A percentile compares a stretch with the other conserved stretches of the same genome.
These are phyloP conservation scores for Laburnicola sp. DNA, from an alignment of 2,329 filamentous ascomycete species.

Conservation along the genomic window DNA sequence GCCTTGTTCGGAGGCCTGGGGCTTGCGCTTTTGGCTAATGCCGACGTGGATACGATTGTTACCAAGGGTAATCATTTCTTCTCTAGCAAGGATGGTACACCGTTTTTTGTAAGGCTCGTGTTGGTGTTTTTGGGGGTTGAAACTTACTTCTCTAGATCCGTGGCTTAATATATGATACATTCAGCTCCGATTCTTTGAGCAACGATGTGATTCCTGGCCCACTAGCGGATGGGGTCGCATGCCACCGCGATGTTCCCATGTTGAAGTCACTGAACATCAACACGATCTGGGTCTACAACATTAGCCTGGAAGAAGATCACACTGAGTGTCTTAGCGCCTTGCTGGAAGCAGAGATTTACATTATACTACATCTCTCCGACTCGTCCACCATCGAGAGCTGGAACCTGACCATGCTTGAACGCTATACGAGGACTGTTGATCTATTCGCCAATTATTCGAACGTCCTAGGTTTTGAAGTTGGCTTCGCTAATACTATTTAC, in stretches of 20 bases:
- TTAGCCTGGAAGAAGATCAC: not conserved
- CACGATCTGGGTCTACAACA: not conserved
- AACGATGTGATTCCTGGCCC: not conserved
- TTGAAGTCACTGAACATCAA: slow-evolving; percentile 1
- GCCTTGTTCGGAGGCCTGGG: not conserved
- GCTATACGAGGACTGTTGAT: not conserved
- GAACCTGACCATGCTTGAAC: too few relatives aligned
- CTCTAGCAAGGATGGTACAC: not conserved
- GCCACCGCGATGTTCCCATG: slow-evolving; percentile 5
- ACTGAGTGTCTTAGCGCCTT: not conserved
- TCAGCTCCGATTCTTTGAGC: not conserved
- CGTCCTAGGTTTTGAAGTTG: slow-evolving; percentile 1
- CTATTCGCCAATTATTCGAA: not conserved
- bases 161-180: not conserved
- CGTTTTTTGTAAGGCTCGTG: slow-evolving; percentile 2
- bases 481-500: not conserved
- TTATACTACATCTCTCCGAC: not conserved
- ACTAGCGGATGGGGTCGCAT: slow-evolving; percentile 5
- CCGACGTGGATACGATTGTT: slow-evolving; percentile 9
- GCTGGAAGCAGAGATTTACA: slow-evolving; percentile 1
- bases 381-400: not conserved
- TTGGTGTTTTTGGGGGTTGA: not conserved
- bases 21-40: not conserved
- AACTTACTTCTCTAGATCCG: not conserved
- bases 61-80: slow-evolving; percentile 6